Base-by-base conservation (phyloP, 2,329 filamentous ascomycete genomes). In the Xylariaceae sp. region DNA sequence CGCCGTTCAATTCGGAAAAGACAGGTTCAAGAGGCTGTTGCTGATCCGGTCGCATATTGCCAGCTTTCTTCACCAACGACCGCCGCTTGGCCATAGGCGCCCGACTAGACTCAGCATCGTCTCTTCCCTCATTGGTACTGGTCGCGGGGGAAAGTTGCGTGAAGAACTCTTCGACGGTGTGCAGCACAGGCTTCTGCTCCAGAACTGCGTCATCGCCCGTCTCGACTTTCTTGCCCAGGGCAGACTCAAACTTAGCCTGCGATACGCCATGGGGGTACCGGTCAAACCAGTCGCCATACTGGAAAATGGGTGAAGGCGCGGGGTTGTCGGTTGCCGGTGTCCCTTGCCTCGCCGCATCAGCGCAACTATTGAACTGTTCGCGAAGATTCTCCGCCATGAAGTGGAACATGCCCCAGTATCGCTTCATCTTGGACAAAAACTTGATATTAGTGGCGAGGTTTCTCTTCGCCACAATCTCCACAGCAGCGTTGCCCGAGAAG, bases 271-370 rank as follows among this genome's bases (percentile, higher is more conserved):
- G 89, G 0, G 94, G 94, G 71, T 97, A 97, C 65, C 89, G 85
- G 70, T 94, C 89, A 69, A 97, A 97, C 94, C 94, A 97, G 74
- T 97, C 94, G 55, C 92, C 92, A 68, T 97, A 97, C 69, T 97
- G 93, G 73, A 96, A 92, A 67, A 97, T 89, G 7, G 82, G 81
- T 4, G 83, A 81, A 4, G 82, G 75, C 7, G 77, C 73, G 11
- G 80, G 76, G 49, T 76, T 76, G 56, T 81, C 76, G 58, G 73
- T 73, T 61, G 76, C 72, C 64, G 79, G 74, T n/a, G 79, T 79
- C 8, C 89, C 90, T 65, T 85, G 83, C 56, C 87, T 80, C 35
- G 87, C 85, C n/a, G 88, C 88, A 72, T 97, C 92, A 13, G 92
- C 87, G 66, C 92, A 93, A 52, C 86, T 84, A 55, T 89, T 85